A percentile compares a stretch with the other conserved stretches of the same genome.
Conservation (phyloP, 257 asterid species). For the Solanum pinnatisectum region DNA sequence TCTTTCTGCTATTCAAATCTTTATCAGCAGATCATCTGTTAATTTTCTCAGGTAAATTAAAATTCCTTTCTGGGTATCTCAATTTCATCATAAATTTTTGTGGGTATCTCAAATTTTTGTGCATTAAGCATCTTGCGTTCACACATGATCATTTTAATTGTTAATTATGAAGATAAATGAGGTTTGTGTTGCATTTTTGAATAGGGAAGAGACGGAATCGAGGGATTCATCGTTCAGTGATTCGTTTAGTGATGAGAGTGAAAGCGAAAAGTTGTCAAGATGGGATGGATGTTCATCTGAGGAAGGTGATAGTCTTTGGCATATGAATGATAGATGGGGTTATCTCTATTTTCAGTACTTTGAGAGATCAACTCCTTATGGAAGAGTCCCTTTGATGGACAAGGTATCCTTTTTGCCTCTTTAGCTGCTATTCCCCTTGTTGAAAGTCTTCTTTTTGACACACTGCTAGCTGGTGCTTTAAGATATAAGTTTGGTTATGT, state of each 20-base stretch:
- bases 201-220: conserved; percentile 40
- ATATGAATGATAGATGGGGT: conserved; percentile 35
- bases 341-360: conserved; percentile 31
- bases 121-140: neutral
- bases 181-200: neutral
- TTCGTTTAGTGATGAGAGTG: conserved; percentile 47
- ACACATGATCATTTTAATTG: neutral
- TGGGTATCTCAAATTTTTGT: neutral
- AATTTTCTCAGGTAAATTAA: conserved; percentile 52
- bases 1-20: conserved; percentile 93
- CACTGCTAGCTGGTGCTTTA: neutral
- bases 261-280: conserved; percentile 42
- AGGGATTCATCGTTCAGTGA: conserved; percentile 47
- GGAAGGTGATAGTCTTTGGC: conserved; percentile 31
- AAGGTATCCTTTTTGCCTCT: conserved; percentile 17
- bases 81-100: neutral
- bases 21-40: conserved; percentile 63
- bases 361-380: conserved; percentile 44
- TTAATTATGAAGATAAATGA: neutral
- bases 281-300: conserved; percentile 61
- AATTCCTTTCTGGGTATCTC: neutral
- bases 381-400: conserved; percentile 50
- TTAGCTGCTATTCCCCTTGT: neutral
- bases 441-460: neutral
- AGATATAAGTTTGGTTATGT: neutral